Percentiles rank a stretch among this genome's conserved stretches.
phyloP scores from a whole-genome alignment of 805 yeast genomes.

The Jamesozyma spencerorum region DNA sequence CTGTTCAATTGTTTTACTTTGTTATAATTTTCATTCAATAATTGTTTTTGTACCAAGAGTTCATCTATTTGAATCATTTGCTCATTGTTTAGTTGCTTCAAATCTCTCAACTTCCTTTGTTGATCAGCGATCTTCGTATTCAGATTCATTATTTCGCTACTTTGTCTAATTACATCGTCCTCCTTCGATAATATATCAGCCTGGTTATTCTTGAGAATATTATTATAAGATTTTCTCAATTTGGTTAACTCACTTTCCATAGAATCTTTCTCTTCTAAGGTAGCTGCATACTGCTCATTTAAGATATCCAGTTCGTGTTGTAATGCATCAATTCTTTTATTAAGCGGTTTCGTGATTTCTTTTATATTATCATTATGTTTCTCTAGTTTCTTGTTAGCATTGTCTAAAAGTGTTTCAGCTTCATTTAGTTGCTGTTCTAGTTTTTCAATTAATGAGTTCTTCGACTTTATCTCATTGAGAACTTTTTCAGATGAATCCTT shows the following conservation, averaged over 20 bases:
- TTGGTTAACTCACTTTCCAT: background rate
- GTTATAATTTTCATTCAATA: constrained; percentile 3
- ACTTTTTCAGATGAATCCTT: constrained; percentile 1
- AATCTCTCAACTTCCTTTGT: background rate
- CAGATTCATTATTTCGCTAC: constrained; percentile 1
- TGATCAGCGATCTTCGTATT: background rate
- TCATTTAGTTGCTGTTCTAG: constrained; percentile 4
- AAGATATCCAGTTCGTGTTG: constrained; percentile 5
- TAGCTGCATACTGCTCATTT: background rate
- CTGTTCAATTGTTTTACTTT: background rate
- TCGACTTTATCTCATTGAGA: constrained; percentile 4
- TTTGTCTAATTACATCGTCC: background rate
- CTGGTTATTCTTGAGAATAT: background rate
- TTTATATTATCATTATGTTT: background rate
- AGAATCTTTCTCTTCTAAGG: background rate
- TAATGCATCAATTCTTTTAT: constrained; percentile 11
- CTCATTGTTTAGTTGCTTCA: constrained; percentile 2
- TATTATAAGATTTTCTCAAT: background rate
- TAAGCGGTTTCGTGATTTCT: constrained; percentile 12
- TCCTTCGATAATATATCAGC: background rate
- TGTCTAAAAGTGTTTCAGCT: background rate
- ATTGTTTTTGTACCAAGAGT: constrained; percentile 1
- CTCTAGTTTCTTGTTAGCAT: background rate
- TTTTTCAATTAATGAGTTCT: constrained; percentile 2
- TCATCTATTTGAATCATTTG: constrained; percentile 4